Evolutionary conservation across 164 flowering plant species (phyloP).

Genomic region (Annona squamosa): DNA sequence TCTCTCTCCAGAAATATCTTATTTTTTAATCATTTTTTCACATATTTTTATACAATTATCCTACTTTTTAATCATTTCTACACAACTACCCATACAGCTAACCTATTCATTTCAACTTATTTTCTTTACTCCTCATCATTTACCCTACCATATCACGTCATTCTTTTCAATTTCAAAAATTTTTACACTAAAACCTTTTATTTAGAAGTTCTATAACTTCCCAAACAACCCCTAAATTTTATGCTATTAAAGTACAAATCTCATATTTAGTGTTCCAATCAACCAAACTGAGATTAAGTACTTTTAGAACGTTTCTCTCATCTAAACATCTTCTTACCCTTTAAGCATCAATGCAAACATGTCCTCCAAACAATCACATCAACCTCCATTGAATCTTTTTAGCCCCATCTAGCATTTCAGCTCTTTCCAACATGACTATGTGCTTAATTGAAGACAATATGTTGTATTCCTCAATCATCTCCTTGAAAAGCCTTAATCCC

Average conservation of each 20-base stretch:
- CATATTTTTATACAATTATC: too few species aligned
- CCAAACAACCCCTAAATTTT: too few species aligned
- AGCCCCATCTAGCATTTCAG: constrained; percentile 24
- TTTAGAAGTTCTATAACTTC: too few species aligned
- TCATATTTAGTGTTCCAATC: constrained; percentile 2
- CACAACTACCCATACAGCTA: too few species aligned
- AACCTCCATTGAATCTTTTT: constrained; percentile 11
- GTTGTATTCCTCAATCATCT: constrained; percentile 14
- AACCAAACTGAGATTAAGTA: constrained; percentile 16
- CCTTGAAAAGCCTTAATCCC: constrained; percentile 14
- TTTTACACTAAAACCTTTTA: too few species aligned
- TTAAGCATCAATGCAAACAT: constrained; percentile 20
- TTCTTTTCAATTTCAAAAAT: too few species aligned
- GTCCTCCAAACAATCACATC: constrained; percentile 24
- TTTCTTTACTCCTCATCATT: too few species aligned
- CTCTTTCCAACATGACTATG: constrained; percentile 24
- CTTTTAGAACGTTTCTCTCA: constrained; percentile 13
- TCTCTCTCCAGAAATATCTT: too few species aligned
- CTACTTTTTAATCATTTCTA: too few species aligned
- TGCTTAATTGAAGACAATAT: constrained; percentile 19
- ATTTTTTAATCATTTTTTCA: too few species aligned
- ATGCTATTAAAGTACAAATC: not conserved
- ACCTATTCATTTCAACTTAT: too few species aligned
- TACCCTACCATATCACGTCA: too few species aligned
- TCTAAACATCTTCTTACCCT: constrained; percentile 16